Evolutionary conservation across 1,284 basidiomycete genomes (phyloP).

Genomic region (Cutaneotrichosporon cavernicola): DNA sequence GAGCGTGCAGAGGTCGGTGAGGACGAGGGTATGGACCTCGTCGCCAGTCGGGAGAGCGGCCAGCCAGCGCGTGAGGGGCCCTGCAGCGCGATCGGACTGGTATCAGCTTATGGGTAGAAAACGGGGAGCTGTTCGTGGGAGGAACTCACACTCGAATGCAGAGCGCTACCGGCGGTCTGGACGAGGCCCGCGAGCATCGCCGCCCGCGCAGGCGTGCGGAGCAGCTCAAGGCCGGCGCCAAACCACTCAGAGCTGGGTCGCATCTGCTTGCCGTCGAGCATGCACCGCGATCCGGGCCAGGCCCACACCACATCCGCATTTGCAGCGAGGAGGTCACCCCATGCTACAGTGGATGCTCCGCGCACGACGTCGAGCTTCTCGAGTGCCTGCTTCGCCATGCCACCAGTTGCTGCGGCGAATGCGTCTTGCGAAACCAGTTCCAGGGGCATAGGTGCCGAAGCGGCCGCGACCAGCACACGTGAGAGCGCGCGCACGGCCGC

Average conservation of each 20-base stretch:
- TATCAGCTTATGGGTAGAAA: neutral
- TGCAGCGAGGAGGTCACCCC: conserved; percentile 34
- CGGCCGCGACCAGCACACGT: conserved; percentile 27
- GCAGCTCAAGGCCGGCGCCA: conserved; percentile 12
- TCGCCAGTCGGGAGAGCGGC: conserved; percentile 48
- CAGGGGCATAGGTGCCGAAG: conserved; percentile 29
- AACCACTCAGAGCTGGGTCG: conserved; percentile 19
- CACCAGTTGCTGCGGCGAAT: conserved; percentile 63
- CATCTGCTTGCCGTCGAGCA: conserved; percentile 2
- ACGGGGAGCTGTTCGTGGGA: too few species aligned
- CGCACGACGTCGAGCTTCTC: conserved; percentile 90
- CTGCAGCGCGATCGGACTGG: conserved; percentile 71
- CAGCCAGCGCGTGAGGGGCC: conserved; percentile 58
- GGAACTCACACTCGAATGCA: conserved; percentile 70
- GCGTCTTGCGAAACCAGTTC: conserved; percentile 58
- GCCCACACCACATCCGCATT: conserved; percentile 14
- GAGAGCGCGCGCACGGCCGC: conserved; percentile 60
- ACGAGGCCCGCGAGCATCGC: conserved; percentile 70
- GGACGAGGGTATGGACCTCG: conserved; percentile 57
- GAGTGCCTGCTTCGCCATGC: conserved; percentile 80
- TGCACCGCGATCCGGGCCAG: conserved; percentile 16
- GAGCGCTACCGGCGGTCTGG: conserved; percentile 73
- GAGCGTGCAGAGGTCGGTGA: conserved; percentile 61
- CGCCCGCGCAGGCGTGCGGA: conserved; percentile 27
- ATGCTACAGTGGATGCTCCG: conserved; percentile 68